Percentiles rank a stretch among this genome's conserved stretches.
Conservation (phyloP, 83 land plant genomes). For the Diphasiastrum complanatum region DNA sequence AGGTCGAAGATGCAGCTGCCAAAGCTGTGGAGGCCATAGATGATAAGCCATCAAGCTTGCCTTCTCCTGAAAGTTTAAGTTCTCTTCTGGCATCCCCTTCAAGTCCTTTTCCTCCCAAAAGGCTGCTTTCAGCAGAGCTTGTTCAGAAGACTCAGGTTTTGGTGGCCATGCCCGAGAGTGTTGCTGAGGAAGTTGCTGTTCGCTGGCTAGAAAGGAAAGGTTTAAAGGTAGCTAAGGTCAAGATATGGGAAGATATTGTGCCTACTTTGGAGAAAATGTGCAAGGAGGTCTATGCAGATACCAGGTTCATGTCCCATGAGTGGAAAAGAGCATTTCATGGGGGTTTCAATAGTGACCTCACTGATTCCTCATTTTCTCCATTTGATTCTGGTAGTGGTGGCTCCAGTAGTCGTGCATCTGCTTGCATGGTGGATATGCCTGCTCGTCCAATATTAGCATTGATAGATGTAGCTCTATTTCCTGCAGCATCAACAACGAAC, state of each 20-base stretch:
- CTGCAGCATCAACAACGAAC: no score
- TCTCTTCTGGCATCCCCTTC: constrained; percentile 6
- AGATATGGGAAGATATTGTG: not conserved
- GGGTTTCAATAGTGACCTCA: constrained; percentile 1
- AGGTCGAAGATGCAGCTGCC: not conserved
- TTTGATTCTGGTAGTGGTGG: not conserved
- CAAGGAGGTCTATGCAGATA: not conserved
- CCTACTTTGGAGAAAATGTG: constrained; percentile 1
- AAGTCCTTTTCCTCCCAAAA: no score
- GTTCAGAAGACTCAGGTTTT: constrained; percentile 3
- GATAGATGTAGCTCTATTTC: constrained; percentile 3
- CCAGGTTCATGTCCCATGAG: not conserved
- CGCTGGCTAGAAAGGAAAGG: constrained; percentile 11
- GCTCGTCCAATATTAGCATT: not conserved
- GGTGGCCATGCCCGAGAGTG: constrained; percentile 8
- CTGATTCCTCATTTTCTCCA: constrained; percentile 7
- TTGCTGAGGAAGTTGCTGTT: not conserved
- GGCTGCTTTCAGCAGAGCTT: not conserved
- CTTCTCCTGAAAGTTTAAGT: constrained; percentile 7
- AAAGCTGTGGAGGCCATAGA: no score
- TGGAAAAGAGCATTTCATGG: not conserved
- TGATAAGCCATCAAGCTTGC: not conserved
- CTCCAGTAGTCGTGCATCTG: constrained; percentile 1
- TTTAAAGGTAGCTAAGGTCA: constrained; percentile 4
- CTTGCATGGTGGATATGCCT: not conserved